phyloP scores from a whole-genome alignment of 371 early-diverging fungal genomes.

The Mucor racemosus region DNA sequence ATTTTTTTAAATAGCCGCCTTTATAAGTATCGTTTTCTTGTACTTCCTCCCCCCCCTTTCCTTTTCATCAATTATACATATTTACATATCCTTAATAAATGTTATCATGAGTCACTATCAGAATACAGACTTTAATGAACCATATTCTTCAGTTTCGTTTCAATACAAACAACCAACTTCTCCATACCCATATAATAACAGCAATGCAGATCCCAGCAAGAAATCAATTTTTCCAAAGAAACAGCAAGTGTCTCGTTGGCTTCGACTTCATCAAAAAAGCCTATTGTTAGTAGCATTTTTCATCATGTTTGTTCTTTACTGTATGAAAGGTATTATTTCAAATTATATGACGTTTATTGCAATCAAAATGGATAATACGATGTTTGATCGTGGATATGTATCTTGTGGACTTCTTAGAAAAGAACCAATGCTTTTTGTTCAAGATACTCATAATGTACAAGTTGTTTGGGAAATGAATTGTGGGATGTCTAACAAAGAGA shows the following conservation, averaged over 20 bases:
- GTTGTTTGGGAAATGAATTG: constrained; percentile 71
- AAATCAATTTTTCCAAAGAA: constrained; percentile 12
- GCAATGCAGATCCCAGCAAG: constrained; percentile 9
- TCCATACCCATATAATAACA: constrained; percentile 40
- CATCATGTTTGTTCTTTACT: constrained; percentile 36
- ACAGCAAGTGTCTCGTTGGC: constrained; percentile 26
- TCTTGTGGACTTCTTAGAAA: constrained; percentile 59
- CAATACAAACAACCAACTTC: constrained; percentile 52
- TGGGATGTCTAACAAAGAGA: constrained; percentile 41
- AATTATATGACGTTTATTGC: constrained; percentile 42
- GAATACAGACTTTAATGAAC: constrained; percentile 38
- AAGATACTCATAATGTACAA: constrained; percentile 55
- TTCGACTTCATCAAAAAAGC: constrained; percentile 44
- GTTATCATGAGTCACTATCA: constrained; percentile 17
- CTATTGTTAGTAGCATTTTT: constrained; percentile 26
- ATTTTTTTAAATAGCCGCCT: not conserved
- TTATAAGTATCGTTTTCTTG: not conserved
- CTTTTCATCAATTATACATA: not conserved
- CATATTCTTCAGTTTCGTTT: constrained; percentile 53
- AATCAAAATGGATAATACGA: constrained; percentile 58
- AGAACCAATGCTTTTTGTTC: constrained; percentile 59
- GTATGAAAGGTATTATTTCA: constrained; percentile 39
- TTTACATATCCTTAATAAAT: constrained; percentile 6
- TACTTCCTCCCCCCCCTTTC: not conserved
- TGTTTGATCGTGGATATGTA: constrained; percentile 57